Conservation (phyloP, 805 yeast species). For the Saturnispora besseyi region DNA sequence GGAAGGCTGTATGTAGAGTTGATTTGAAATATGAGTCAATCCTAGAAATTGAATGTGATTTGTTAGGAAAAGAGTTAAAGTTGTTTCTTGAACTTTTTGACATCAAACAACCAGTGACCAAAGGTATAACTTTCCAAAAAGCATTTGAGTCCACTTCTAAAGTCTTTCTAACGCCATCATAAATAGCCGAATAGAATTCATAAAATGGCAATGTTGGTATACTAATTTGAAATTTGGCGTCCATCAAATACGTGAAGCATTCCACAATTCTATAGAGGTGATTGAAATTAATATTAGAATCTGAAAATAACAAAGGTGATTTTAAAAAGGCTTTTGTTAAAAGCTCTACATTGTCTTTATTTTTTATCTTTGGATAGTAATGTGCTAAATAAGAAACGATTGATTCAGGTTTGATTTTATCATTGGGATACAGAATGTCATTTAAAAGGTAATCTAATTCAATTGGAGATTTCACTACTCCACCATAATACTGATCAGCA, state of each 20-base stretch:
- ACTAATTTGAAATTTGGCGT: constrained; percentile 37
- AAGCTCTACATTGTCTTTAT: constrained; percentile 36
- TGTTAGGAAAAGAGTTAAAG: constrained; percentile 22
- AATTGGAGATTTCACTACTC: constrained; percentile 18
- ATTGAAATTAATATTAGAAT: constrained; percentile 21
- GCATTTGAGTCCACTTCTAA: constrained; percentile 11
- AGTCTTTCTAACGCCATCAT: constrained; percentile 2
- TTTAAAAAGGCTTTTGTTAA: constrained; percentile 37
- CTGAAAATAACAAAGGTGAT: constrained; percentile 30
- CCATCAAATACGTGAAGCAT: constrained; percentile 37
- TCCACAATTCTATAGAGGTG: constrained; percentile 36
- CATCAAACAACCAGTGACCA: constrained; percentile 36
- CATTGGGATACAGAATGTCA: constrained; percentile 34
- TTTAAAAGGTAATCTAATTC: constrained; percentile 41
- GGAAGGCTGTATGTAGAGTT: neutral
- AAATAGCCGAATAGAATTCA: constrained; percentile 30
- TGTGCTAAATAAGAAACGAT: constrained; percentile 40
- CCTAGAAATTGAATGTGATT: constrained; percentile 17
- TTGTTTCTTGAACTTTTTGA: constrained; percentile 25
- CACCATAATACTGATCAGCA: neutral
- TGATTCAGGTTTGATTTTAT: constrained; percentile 20
- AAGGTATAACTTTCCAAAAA: constrained; percentile 40
- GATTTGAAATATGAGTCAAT: constrained; percentile 13
- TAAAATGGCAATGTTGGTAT: constrained; percentile 40
- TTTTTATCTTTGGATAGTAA: constrained; percentile 42